Evolutionary conservation across 73 alveolate species (phyloP).

Genomic region (Symbiodinium natans): DNA sequence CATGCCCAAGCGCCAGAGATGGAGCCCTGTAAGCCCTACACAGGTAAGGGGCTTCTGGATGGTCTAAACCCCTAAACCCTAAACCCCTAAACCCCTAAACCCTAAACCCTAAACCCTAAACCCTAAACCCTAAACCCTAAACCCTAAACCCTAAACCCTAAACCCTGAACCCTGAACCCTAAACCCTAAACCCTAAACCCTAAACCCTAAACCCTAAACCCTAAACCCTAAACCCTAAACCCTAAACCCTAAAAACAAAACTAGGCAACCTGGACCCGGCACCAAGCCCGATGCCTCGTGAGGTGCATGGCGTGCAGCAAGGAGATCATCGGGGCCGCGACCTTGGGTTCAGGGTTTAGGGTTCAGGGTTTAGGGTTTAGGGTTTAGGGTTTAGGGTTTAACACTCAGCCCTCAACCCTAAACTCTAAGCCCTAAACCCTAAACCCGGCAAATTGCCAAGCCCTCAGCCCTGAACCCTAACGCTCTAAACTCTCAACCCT

Average conservation of each 20-base stretch:
- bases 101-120: no score
- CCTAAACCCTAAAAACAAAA: background rate
- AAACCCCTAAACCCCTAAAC: no score
- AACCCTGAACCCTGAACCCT: no score
- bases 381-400: background rate
- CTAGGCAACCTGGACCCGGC: background rate
- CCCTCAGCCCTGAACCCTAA: no score
- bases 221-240: background rate
- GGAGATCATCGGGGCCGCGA: constrained; percentile 86
- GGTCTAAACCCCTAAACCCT: no score
- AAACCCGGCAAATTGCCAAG: no score
- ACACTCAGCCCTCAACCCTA: no score
- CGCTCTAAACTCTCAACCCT: no score
- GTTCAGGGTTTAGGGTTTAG: background rate
- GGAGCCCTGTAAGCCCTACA: no score
- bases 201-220: background rate
- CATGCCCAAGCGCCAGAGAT: no score
- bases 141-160: background rate
- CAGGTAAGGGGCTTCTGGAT: no score
- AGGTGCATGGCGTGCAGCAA: constrained; percentile 89
- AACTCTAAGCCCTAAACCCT: no score
- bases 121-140: background rate
- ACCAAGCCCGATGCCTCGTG: background rate
- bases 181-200: background rate
- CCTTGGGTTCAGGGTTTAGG: background rate